A percentile compares a stretch with the other conserved stretches of the same genome.
Conservation (phyloP, 176 grass and related monocot genomes). For the Paspalum notatum region DNA sequence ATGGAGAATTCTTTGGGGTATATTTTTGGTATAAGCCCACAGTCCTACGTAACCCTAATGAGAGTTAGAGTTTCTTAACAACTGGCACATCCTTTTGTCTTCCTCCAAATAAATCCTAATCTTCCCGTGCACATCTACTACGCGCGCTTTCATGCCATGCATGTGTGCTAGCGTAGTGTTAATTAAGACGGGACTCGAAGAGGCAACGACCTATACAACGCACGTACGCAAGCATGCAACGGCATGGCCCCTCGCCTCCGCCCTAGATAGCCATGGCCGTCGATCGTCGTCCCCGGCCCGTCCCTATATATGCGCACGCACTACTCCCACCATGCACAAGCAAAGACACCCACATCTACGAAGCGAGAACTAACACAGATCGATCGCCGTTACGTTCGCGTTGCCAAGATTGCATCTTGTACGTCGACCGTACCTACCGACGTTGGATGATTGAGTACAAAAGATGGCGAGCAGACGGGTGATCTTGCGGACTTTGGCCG, state of each 20-base stretch:
- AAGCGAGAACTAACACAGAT: neutral
- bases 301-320: neutral
- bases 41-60: too few relatives aligned
- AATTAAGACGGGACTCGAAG: neutral
- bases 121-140: neutral
- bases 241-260: neutral
- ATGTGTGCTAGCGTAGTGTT: neutral
- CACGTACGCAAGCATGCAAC: constrained; percentile 2
- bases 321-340: neutral
- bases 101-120: neutral
- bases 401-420: neutral
- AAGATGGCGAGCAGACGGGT: constrained; percentile 42
- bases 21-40: too few relatives aligned
- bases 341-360: neutral
- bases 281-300: neutral
- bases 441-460: neutral
- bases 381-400: neutral
- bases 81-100: too few relatives aligned
- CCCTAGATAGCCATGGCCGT: neutral
- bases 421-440: neutral
- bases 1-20: too few relatives aligned
- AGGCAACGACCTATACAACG: neutral
- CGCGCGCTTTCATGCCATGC: neutral
- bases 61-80: too few relatives aligned
- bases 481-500: constrained; percentile 3